Evolutionary conservation across 2,329 filamentous ascomycete species (phyloP), one percentile per base, ranked within the genome.

Genomic region (Scytalidium lignicola): DNA sequence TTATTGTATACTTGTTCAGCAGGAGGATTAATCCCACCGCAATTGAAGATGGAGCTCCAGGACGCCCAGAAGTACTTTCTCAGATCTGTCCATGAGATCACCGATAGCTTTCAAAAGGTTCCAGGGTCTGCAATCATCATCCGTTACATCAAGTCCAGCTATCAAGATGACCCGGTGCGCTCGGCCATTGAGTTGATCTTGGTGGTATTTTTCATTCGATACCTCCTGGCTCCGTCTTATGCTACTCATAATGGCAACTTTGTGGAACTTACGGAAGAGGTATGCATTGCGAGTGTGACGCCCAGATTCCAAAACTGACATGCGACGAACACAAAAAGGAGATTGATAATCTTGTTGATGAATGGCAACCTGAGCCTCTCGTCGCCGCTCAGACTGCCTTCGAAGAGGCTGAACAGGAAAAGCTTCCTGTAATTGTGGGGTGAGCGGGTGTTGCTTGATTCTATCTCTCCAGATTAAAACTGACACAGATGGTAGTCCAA

Each of bases 131-230:
- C 92, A 40, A 96, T 99, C 60, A 77, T 97, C 62, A 81, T 95
- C 59, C 88, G 93, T 55, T 99, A 99, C 71, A 90, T 99, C 65
- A 89, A 89, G 68, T 96, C 90, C 50, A 96, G 90, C 67, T 97
- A 99, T 74, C 93, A 99, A 73, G 87, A 99, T 66, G 93, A 99
- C 62, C 93, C 93, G 9, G 83, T 97, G 49, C 86, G 95, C 47
- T 95, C 90, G 46, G 90, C 89, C 37, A 89, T 99, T 58, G 93
- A 99, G 71, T 75, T 99, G 45, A 84, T 97, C 57, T 78, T 99
- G 51, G 88, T 99, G 59, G 82, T 99, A 48, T 99, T 99, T 72
- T 95, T 95, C 55, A 86, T 99, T 50, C 83, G 91, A 55, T 99
- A 99, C 68, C 76, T 99, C 48, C 76, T 97, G 53, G 86, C 90